Evolutionary conservation across 2,329 filamentous ascomycete species (phyloP).

Genomic region (Sporothrix pseudoabietina): DNA sequence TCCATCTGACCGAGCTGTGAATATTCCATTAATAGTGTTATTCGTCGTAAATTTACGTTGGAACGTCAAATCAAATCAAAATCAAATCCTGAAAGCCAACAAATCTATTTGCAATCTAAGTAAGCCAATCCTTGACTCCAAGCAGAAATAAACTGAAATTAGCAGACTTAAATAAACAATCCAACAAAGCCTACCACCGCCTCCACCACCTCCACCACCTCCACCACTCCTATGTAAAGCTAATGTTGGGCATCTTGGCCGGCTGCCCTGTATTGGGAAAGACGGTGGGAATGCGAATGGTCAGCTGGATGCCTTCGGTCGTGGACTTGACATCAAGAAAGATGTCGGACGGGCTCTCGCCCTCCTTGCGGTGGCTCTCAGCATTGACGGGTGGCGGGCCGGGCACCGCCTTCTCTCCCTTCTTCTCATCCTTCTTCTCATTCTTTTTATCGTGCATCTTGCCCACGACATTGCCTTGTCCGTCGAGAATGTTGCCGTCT

Average conservation of each 20-base stretch:
- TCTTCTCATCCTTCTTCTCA: conserved; percentile 39
- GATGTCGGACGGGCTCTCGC: conserved; percentile 55
- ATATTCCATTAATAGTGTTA: not conserved
- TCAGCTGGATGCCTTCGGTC: conserved; percentile 59
- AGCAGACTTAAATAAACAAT: too few relatives aligned
- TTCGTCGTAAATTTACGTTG: not conserved
- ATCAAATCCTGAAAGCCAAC: not conserved
- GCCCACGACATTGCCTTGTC: conserved; percentile 50
- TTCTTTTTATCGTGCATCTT: conserved; percentile 54
- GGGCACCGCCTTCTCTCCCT: conserved; percentile 35
- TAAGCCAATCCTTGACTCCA: not conserved
- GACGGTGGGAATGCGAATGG: conserved; percentile 59
- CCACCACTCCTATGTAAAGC: not conserved
- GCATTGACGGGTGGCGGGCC: conserved; percentile 37
- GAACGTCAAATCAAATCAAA: not conserved
- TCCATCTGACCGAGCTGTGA: not conserved
- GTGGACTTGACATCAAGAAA: conserved; percentile 61
- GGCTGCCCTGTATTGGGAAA: conserved; percentile 46
- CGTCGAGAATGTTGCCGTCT: conserved; percentile 51
- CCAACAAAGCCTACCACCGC: not conserved
- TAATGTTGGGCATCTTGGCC: conserved; percentile 38
- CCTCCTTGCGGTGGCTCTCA: conserved; percentile 44
- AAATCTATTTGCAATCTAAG: not conserved
- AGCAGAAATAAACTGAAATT: not conserved
- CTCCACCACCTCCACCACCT: too few relatives aligned